Base-by-base conservation (phyloP, 352 stramenopile species). In the Phytophthora cactorum region DNA sequence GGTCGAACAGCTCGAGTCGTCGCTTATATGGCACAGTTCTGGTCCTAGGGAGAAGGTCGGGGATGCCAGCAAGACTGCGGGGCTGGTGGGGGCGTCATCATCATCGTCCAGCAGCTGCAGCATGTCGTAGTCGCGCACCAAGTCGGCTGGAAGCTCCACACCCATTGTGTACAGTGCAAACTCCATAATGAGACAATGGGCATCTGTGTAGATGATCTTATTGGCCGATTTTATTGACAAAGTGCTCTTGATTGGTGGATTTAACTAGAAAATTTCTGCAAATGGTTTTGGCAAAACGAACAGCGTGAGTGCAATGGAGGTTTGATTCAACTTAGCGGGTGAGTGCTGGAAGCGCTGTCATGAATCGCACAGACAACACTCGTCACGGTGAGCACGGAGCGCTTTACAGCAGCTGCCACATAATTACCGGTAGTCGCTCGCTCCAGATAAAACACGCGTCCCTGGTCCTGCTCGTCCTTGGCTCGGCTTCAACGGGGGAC, bases 61-160 rank as follows among this genome's bases (percentile, higher is more conserved):
- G 17, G 52, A 15, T 9, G 15, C 10, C 15, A 25, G 31, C 2
- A 39, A 8, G 15, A 32, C 46, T 17, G 7, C 5, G 32, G 55
- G 11, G 51, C 54, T 38, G 44, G 52, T 43, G 36, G 41, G 22
- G 1, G 14, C 38, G 27, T 41, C 31, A 7, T 73, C 57, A 28
- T 78, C 70, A 9, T 54, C 58, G 29, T 73, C 71, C 47, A 73
- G 66, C n/a, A 78, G 47, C 52, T 78, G 66, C 56, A 75, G 58
- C 71, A 78, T 70, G 66, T 78, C 71, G 50, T 78, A 78, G 57
- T 78, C 71, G 61, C 70, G 67, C 66, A 63, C 59, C 44, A 78
- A 61, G 44, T 73, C 62, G 45, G 59, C 62, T 11, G 71, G 71
- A 27, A 78, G 61, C 15, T 70, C 61, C 43, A 72, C 61, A 32